A percentile compares a stretch with the other conserved stretches of the same genome.
These are phyloP conservation scores for Globisporangium apiculatum DNA, from an alignment of 352 stramenopile genomes.

Conservation along the genomic window DNA sequence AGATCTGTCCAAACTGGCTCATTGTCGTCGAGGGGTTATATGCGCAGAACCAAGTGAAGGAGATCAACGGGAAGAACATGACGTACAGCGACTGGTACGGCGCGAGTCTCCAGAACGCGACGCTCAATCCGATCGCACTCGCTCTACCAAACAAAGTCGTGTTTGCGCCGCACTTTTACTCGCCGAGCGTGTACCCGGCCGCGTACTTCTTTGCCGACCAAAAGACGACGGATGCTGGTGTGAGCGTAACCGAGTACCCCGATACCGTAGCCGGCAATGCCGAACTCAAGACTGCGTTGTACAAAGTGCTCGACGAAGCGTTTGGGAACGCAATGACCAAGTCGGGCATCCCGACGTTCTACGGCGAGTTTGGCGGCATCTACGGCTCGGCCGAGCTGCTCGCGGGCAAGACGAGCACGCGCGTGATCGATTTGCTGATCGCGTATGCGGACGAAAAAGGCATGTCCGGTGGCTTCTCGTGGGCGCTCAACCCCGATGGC, in stretches of 20 bases:
- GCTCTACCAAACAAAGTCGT: constrained; percentile 61
- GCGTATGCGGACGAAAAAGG: constrained; percentile 52
- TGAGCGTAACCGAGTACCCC: constrained; percentile 53
- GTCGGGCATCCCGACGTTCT: constrained; percentile 52
- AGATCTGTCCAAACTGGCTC: constrained; percentile 73
- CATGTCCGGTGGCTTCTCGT: constrained; percentile 75
- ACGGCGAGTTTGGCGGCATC: constrained; percentile 79
- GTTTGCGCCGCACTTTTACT: constrained; percentile 82
- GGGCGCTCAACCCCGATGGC: constrained; percentile 73
- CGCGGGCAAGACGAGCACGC: constrained; percentile 53
- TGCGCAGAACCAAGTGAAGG: constrained; percentile 26
- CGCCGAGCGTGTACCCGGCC: constrained; percentile 63
- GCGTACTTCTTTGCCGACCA: constrained; percentile 74
- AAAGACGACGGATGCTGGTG: constrained; percentile 20
- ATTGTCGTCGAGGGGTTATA: constrained; percentile 64
- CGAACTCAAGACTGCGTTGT: constrained; percentile 46
- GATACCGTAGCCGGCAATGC: constrained; percentile 53
- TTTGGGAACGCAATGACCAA: constrained; percentile 56
- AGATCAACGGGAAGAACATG: constrained; percentile 54
- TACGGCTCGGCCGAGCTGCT: constrained; percentile 53
- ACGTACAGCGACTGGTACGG: constrained; percentile 81
- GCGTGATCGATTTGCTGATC: constrained; percentile 67
- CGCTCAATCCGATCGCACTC: constrained; percentile 58
- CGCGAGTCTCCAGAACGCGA: constrained; percentile 74
- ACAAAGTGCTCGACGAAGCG: constrained; percentile 50